Percentiles rank a stretch among this genome's conserved stretches.
Evolutionary conservation across 2,329 filamentous ascomycete genomes (phyloP).

Genomic region (Cytospora leucostoma): DNA sequence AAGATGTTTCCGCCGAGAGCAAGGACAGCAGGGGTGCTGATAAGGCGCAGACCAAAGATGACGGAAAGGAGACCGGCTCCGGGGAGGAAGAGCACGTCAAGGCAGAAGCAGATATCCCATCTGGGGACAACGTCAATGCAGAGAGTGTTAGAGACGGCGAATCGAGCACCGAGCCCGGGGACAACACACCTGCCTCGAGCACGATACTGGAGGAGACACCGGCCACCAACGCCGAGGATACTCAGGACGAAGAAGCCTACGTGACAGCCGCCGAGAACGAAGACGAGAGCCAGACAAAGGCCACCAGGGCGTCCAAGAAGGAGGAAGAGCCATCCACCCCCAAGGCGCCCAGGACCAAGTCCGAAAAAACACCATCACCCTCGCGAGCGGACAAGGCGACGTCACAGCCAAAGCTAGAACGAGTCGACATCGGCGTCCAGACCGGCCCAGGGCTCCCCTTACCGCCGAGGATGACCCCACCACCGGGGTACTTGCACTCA

Average conservation of each 20-base stretch:
- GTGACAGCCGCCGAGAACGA: conserved; percentile 15
- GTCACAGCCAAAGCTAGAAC: not conserved
- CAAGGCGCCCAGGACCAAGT: conserved; percentile 1
- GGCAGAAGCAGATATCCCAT: conserved; percentile 39
- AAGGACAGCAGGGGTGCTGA: conserved; percentile 16
- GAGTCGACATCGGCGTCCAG: conserved; percentile 25
- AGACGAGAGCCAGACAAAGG: conserved; percentile 5
- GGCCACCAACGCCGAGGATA: conserved; percentile 6
- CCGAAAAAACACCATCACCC: not conserved
- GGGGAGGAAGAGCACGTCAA: conserved; percentile 39
- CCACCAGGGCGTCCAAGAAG: conserved; percentile 3
- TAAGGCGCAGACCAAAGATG: conserved; percentile 37
- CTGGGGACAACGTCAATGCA: conserved; percentile 1
- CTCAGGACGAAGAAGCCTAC: conserved; percentile 23
- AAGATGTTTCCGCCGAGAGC: not conserved
- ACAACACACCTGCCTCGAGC: conserved; percentile 29
- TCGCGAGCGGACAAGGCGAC: conserved; percentile 1
- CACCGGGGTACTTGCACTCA: conserved; percentile 7
- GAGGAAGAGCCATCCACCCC: conserved; percentile 8
- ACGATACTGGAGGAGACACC: not conserved
- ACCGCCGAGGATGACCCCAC: not conserved
- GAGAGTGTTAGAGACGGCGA: not conserved
- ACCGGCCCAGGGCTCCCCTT: conserved; percentile 16
- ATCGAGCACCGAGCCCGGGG: conserved; percentile 26
- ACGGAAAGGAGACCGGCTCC: conserved; percentile 25